Base-by-base conservation (phyloP, 345 rosid genomes). In the Theobroma cacao region DNA sequence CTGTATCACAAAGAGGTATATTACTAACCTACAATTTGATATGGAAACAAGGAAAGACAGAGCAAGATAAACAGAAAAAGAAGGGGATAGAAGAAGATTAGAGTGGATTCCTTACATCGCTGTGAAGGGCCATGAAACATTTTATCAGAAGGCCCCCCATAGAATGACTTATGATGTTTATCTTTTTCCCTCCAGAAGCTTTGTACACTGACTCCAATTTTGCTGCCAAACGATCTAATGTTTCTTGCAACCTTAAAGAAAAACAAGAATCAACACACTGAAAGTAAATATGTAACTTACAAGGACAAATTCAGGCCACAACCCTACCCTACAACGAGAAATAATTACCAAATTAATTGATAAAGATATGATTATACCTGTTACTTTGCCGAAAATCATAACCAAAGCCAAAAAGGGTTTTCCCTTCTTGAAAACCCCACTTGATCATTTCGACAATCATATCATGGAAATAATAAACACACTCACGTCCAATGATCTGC, bases 371-470 rank as follows among this genome's bases (percentile, higher is more conserved):
- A 33, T n/a, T 5, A 0, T 83, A 95, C 99, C 99, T 92, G 75
- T 93, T 95, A 86, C 99, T 95, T 85, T 95, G 99, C 3, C 99
- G 92, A 61, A 93, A 95, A 87, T 95, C 99, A 87, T 92, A 95
- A 18, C 99, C 99, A 79, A 95, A 95, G 12, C 99, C 99, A 45
- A 95, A 95, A 68, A 95, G 91, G 0, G 97, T 93, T 82, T 90
- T 93, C 24, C 98, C 98, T 85, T 95, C 98, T 85, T 93, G 88
- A 59, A 95, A 95, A 26, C 99, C 99, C 99, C 98, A 95, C 45
- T 87, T 87, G 76, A 87, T 80, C 99, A 95, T 92, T 86, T 95
- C 94, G 66, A 87, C 88, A 56, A 93, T 95, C 99, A 95, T 95
- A 81, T 95, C 99, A 52, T 93, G 99, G 80, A 90, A 95, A 89